These are phyloP conservation scores for Pestalotiopsis sp. DNA, from an alignment of 2,329 filamentous ascomycete species.

Conservation along the genomic window DNA sequence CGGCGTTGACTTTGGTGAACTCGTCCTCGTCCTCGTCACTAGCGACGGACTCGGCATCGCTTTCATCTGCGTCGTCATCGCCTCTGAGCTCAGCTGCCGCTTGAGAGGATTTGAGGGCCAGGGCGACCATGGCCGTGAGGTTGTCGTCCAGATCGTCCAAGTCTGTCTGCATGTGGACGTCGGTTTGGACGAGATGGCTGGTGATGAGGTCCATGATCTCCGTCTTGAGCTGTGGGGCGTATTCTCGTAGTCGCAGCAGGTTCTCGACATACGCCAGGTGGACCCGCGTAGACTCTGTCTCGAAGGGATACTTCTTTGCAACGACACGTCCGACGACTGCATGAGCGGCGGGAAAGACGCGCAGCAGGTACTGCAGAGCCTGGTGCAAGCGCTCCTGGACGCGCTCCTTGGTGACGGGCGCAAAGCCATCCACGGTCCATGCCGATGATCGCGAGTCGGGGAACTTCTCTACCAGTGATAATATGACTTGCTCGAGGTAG, in stretches of 20 bases:
- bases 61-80: slow-evolving; percentile 56
- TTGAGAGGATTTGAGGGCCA: slow-evolving; percentile 47
- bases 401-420: slow-evolving; percentile 62
- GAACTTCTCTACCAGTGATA: slow-evolving; percentile 82
- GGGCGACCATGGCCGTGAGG: slow-evolving; percentile 72
- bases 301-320: slow-evolving; percentile 71
- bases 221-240: slow-evolving; percentile 76
- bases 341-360: slow-evolving; percentile 80
- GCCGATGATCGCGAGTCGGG: slow-evolving; percentile 51
- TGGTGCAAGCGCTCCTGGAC: slow-evolving; percentile 78
- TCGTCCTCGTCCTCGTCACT: slow-evolving; percentile 71
- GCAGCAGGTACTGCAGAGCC: slow-evolving; percentile 74
- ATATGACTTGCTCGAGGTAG: slow-evolving; percentile 74
- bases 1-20: slow-evolving; percentile 66
- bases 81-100: slow-evolving; percentile 52
- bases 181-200: slow-evolving; percentile 87
- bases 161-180: slow-evolving; percentile 93
- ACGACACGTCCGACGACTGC: slow-evolving; percentile 71
- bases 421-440: slow-evolving; percentile 54
- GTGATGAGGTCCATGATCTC: slow-evolving; percentile 84
- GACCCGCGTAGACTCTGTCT: slow-evolving; percentile 75
- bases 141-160: slow-evolving; percentile 93
- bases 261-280: slow-evolving; percentile 91
- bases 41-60: slow-evolving; percentile 71
- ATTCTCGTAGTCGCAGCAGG: slow-evolving; percentile 75